Evolutionary conservation across 371 early-diverging fungal species (phyloP), one percentile per base, ranked within the genome.

Genomic region (Smittium mucronatum): DNA sequence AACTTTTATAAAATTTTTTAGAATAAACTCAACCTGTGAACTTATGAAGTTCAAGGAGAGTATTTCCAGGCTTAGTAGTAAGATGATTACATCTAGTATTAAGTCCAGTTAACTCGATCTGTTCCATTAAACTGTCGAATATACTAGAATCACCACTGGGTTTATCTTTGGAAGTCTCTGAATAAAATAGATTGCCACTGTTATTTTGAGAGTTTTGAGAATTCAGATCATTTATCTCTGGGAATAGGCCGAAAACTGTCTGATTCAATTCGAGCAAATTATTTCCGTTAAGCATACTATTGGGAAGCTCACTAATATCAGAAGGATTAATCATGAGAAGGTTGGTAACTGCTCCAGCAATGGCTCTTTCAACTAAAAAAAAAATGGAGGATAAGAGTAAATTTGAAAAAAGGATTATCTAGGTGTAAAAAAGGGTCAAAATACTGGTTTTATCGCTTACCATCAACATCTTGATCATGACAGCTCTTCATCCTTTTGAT

Each of bases 221-320:
- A 47, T 47, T 47, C 47, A 47, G 21, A 26, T 75, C 74, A 1
- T 67, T 71, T 26, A 78, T 70, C 31, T 78, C 78, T 2, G 78
- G 78, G 58, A 78, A 69, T 34, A 78, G 63, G 71, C 71, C 67
- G 36, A 78, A 71, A 26, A 78, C 70, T 57, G 74, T 77, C 47
- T 76, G 74, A 68, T 78, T 78, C 35, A 78, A 71, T 70, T 78
- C 73, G 64, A 68, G 64, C n/a, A 78, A 71, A 70, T 73, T 73
- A 0, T 75, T 32, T n/a, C 68, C 65, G 47, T 73, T 70, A 61
- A 70, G 70, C n/a, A 78, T 71, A 64, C 75, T 74, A 0, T 74
- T 64, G 1, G 78, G 78, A 47, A 78, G 70, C 29, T 77, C 78
- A 11, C 36, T n/a, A 36, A 78, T 64, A 16, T 78, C 75, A 16